Evolutionary conservation across 306 rosid genomes (phyloP).

Genomic region (Cicer cuneatum): DNA sequence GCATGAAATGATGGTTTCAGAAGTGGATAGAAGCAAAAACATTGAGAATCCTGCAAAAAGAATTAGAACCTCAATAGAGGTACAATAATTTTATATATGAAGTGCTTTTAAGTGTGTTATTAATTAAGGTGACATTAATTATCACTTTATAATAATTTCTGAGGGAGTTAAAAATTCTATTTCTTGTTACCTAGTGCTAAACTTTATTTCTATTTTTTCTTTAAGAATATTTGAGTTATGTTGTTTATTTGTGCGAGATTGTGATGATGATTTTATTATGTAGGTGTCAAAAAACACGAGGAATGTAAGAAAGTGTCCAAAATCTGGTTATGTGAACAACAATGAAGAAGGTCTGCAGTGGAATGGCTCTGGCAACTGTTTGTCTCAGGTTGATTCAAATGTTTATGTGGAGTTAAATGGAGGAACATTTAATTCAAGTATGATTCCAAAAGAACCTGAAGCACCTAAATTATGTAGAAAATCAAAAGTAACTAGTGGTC

Average conservation of each 20-base stretch:
- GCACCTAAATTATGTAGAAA: conserved; percentile 47
- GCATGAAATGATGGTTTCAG: conserved; percentile 35
- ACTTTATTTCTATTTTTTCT: not conserved
- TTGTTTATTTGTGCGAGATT: not conserved
- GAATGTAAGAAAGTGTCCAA: conserved; percentile 53
- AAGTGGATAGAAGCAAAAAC: conserved; percentile 30
- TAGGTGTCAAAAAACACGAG: conserved; percentile 51
- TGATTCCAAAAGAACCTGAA: conserved; percentile 44
- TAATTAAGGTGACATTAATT: no score
- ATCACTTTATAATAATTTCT: no score
- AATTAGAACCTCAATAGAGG: conserved; percentile 57
- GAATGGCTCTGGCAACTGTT: conserved; percentile 43
- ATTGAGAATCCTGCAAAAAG: conserved; percentile 56
- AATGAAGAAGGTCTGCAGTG: conserved; percentile 49
- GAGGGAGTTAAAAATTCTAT: not conserved
- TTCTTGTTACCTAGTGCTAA: not conserved
- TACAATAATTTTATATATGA: conserved; percentile 27
- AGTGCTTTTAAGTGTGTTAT: no score
- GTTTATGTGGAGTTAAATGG: conserved; percentile 54
- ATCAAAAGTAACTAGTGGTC: conserved; percentile 56
- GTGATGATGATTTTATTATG: conserved; percentile 34
- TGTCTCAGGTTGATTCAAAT: conserved; percentile 60
- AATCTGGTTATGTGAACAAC: conserved; percentile 32
- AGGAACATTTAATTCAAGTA: conserved; percentile 42
- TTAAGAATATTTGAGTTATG: conserved; percentile 7